Evolutionary conservation across 257 asterid species (phyloP).

Genomic region (Ilex asprella): DNA sequence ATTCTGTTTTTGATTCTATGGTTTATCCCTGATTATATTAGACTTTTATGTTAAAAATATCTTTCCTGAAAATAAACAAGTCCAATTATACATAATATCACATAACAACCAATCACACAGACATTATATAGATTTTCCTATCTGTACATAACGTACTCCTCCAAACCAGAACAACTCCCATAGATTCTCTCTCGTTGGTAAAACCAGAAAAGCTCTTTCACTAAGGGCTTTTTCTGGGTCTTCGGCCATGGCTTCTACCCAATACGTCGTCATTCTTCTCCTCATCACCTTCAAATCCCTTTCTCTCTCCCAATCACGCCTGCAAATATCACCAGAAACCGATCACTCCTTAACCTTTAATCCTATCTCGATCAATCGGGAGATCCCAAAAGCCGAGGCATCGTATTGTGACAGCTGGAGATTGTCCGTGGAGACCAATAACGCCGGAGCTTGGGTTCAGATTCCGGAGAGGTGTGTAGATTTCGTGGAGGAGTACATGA

Average conservation of each 20-base stretch:
- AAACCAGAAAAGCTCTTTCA: too few species aligned
- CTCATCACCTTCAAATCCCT: constrained; percentile 25
- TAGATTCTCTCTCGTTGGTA: too few species aligned
- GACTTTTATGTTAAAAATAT: too few species aligned
- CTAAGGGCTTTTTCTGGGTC: background rate
- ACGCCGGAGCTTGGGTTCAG: constrained; percentile 46
- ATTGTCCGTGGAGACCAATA: constrained; percentile 75
- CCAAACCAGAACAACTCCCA: too few species aligned
- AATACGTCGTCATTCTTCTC: constrained; percentile 1
- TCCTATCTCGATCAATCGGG: constrained; percentile 22
- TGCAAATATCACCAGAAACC: constrained; percentile 29
- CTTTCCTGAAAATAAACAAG: too few species aligned
- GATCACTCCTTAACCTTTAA: constrained; percentile 10
- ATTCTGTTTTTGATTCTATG: too few species aligned
- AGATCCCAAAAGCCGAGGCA: constrained; percentile 18
- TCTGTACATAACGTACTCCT: too few species aligned
- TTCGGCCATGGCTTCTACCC: background rate
- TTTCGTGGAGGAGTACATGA: constrained; percentile 53
- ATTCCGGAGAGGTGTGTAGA: constrained; percentile 45
- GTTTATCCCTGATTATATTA: too few species aligned
- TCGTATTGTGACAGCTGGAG: constrained; percentile 74
- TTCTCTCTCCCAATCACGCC: constrained; percentile 29
- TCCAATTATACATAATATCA: too few species aligned
- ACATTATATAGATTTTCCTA: too few species aligned
- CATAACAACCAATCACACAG: too few species aligned